These are phyloP conservation scores for Microsporum canis DNA, from an alignment of 2,329 filamentous ascomycete genomes.

Conservation along the genomic window DNA sequence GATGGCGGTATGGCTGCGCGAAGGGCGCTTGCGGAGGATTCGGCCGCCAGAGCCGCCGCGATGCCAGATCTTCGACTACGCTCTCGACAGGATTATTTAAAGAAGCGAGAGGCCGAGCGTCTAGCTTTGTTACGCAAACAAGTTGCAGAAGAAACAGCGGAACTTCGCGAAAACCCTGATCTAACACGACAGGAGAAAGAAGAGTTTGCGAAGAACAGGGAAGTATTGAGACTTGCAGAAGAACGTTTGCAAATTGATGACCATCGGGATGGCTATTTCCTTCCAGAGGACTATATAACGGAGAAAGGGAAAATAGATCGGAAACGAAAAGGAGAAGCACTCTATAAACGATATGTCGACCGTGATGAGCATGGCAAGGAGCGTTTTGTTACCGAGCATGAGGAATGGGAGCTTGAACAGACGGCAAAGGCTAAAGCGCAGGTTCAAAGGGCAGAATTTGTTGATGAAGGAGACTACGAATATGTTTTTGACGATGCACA, in stretches of 20 bases:
- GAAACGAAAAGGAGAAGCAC: slow-evolving; percentile 75
- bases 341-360: slow-evolving; percentile 86
- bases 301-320: slow-evolving; percentile 82
- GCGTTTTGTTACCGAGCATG: slow-evolving; percentile 81
- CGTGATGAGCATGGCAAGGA: slow-evolving; percentile 78
- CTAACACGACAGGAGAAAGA: slow-evolving; percentile 69
- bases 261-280: slow-evolving; percentile 77
- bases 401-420: slow-evolving; percentile 93
- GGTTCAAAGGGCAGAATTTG: slow-evolving; percentile 60
- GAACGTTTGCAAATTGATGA: slow-evolving; percentile 82
- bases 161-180: slow-evolving; percentile 62
- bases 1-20: slow-evolving; percentile 50
- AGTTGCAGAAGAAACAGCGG: slow-evolving; percentile 76
- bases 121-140: slow-evolving; percentile 79
- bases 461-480: slow-evolving; percentile 74
- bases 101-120: slow-evolving; percentile 80
- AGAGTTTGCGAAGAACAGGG: slow-evolving; percentile 79
- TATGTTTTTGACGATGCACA: slow-evolving; percentile 87
- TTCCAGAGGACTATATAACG: slow-evolving; percentile 92
- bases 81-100: slow-evolving; percentile 83
- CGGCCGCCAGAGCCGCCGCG: slow-evolving; percentile 56
- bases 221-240: slow-evolving; percentile 69
- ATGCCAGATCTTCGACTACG: slow-evolving; percentile 70
- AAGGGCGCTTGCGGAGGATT: slow-evolving; percentile 54
- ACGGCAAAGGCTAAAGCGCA: slow-evolving; percentile 77